These are phyloP conservation scores for Candolleomyces eurysporus DNA, from an alignment of 768 basidiomycete genomes.

Conservation along the genomic window DNA sequence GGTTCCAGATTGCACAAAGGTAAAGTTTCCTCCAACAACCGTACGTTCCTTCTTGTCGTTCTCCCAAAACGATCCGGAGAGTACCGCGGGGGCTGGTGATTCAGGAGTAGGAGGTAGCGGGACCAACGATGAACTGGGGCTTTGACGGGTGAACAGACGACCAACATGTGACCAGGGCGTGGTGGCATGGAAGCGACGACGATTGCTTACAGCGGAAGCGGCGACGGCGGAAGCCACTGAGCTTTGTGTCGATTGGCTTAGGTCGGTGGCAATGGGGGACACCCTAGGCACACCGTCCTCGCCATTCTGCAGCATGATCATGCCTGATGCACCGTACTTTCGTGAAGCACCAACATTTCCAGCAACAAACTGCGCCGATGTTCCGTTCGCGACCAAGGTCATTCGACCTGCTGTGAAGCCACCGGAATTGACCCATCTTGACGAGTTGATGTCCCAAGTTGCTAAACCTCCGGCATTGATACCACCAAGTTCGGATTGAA, in stretches of 20 bases:
- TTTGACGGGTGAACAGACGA: conserved; percentile 52
- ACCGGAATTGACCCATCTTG: conserved; percentile 70
- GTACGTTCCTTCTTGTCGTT: conserved; percentile 67
- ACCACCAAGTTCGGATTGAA: conserved; percentile 34
- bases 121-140: conserved; percentile 35
- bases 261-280: conserved; percentile 57
- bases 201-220: conserved; percentile 30
- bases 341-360: conserved; percentile 59
- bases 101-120: conserved; percentile 56
- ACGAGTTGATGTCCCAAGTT: conserved; percentile 60
- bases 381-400: conserved; percentile 66
- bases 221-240: conserved; percentile 28
- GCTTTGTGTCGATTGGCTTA: conserved; percentile 32
- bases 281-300: conserved; percentile 50
- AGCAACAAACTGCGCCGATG: conserved; percentile 63
- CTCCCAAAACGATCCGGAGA: conserved; percentile 88
- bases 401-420: conserved; percentile 74
- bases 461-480: conserved; percentile 63
- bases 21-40: conserved; percentile 91
- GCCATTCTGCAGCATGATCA: conserved; percentile 76
- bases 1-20: conserved; percentile 44
- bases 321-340: conserved; percentile 72
- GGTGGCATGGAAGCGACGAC: conserved; percentile 35
- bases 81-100: conserved; percentile 73
- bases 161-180: conserved; percentile 49